Evolutionary conservation across 2,329 filamentous ascomycete species (phyloP), one percentile per base, ranked within the genome.

Genomic region (Claviceps lovelessii): DNA sequence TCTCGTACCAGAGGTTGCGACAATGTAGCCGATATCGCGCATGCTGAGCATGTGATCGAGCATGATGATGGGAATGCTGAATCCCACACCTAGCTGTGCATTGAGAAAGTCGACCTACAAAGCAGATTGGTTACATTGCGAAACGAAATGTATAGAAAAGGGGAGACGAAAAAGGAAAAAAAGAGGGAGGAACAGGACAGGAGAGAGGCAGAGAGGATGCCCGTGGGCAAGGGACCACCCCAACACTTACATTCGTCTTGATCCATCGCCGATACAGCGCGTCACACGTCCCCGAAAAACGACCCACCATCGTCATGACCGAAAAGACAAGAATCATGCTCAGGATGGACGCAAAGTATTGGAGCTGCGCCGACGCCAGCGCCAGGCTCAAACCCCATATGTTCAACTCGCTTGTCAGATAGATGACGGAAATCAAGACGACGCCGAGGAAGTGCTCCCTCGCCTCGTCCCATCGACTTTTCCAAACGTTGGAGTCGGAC

Each of bases 101-200:
- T 79, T 79, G 53, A 78, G 68, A 10, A 78, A 69, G 50, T 78
- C 70, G 28, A 76, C 68, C 75, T 78, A 51, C 1, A 42, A n/a
- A 4, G 11, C 3, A 33, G 19, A 56, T 48, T 56, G 55, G 47
- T 53, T 39, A 42, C 19, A 44, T 11, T 45, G 35, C 35, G 11
- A 41, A 41, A 41, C 1, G 35, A 9, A 41, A 41, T 11, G 35
- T 4, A 13, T 10, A 10, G 35, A 10, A 39, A 11, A 13, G 35
- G 11, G 23, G 31, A 29, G 5, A 33, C 23, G 19, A 46, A n/a
- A 47, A 9, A 23, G 23, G 2, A 23, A 6, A 19, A 11, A 48
- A 6, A 23, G 8, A 23, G 15, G 8, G n/a, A 23, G 15, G 7
- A 44, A 9, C 5, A 44, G 23, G 9, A 9, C 5, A 44, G 8